Evolutionary conservation across 192 early-diverging fungal species (phyloP).

Genomic region (Bifiguratus adelaidae): DNA sequence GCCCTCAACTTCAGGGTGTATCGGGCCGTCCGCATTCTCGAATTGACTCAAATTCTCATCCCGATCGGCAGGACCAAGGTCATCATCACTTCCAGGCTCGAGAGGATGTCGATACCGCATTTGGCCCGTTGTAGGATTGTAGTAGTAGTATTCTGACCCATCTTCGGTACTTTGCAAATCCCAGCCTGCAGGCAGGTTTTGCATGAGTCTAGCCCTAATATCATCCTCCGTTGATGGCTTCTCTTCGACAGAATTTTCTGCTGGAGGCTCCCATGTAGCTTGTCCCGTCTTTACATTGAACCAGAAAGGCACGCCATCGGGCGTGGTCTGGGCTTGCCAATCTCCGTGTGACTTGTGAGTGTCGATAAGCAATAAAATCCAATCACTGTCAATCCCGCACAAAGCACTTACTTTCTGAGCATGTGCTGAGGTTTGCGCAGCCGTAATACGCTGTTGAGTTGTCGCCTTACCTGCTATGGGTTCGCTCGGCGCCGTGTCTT

Average conservation of each 20-base stretch:
- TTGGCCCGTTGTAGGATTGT: constrained; percentile 21
- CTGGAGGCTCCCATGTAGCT: constrained; percentile 34
- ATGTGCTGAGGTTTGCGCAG: too few species aligned
- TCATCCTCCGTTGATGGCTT: not conserved
- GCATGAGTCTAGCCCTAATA: not conserved
- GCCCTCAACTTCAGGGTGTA: too few species aligned
- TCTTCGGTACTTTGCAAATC: constrained; percentile 14
- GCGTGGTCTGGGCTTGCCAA: constrained; percentile 33
- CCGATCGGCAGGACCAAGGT: not conserved
- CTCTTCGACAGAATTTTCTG: not conserved
- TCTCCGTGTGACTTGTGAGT: too few species aligned
- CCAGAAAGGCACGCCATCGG: constrained; percentile 34
- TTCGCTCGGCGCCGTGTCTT: too few species aligned
- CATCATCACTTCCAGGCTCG: not conserved
- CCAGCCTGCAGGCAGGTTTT: constrained; percentile 12
- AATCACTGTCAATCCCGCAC: too few species aligned
- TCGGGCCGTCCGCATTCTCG: too few species aligned
- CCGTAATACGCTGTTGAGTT: too few species aligned
- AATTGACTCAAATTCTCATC: too few species aligned
- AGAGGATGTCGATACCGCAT: constrained; percentile 23
- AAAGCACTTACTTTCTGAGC: too few species aligned
- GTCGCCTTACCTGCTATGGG: too few species aligned
- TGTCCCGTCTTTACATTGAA: constrained; percentile 28
- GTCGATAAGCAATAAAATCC: too few species aligned
- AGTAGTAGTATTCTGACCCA: constrained; percentile 24